Conservation (phyloP, 2,329 filamentous ascomycete genomes). For the Tolypocladium tropicale region DNA sequence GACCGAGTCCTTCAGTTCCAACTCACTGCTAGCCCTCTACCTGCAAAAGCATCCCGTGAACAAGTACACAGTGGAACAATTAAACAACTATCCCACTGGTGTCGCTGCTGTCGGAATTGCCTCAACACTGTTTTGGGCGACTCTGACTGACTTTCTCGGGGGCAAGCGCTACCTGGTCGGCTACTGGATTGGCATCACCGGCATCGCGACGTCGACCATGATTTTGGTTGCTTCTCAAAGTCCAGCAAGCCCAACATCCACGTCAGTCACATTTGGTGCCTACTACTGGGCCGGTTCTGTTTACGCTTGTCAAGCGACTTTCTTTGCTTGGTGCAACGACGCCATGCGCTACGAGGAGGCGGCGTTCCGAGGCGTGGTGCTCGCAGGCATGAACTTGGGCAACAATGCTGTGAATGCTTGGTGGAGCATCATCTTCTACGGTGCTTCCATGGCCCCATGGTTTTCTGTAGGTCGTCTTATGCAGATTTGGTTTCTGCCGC, state of each 20-base stretch:
- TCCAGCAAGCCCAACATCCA: slow-evolving; percentile 28
- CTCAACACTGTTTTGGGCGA: slow-evolving; percentile 59
- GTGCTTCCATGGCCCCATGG: slow-evolving; percentile 54
- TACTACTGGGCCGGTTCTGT: slow-evolving; percentile 63
- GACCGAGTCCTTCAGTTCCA: slow-evolving; percentile 59
- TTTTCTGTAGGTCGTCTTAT: too few relatives aligned
- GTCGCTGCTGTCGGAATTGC: slow-evolving; percentile 46
- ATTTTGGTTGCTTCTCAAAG: slow-evolving; percentile 42
- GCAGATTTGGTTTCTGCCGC: too few relatives aligned
- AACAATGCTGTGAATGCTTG: slow-evolving; percentile 61
- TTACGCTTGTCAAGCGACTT: slow-evolving; percentile 64
- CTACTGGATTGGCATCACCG: slow-evolving; percentile 57
- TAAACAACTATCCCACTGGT: slow-evolving; percentile 48
- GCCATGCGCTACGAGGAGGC: slow-evolving; percentile 54
- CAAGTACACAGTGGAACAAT: slow-evolving; percentile 34
- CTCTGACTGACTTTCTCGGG: slow-evolving; percentile 53
- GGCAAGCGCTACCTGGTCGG: slow-evolving; percentile 56
- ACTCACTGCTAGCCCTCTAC: slow-evolving; percentile 44
- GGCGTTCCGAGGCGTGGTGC: slow-evolving; percentile 53
- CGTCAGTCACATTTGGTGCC: slow-evolving; percentile 47
- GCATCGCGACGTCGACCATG: slow-evolving; percentile 51
- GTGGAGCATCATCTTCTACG: slow-evolving; percentile 66
- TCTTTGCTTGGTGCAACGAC: slow-evolving; percentile 70
- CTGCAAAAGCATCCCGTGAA: slow-evolving; percentile 35
- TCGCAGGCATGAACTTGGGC: slow-evolving; percentile 62